A percentile compares a stretch with the other conserved stretches of the same genome.
phyloP scores from a whole-genome alignment of 202 grass and related monocot species.

The Elaeis oleifera region DNA sequence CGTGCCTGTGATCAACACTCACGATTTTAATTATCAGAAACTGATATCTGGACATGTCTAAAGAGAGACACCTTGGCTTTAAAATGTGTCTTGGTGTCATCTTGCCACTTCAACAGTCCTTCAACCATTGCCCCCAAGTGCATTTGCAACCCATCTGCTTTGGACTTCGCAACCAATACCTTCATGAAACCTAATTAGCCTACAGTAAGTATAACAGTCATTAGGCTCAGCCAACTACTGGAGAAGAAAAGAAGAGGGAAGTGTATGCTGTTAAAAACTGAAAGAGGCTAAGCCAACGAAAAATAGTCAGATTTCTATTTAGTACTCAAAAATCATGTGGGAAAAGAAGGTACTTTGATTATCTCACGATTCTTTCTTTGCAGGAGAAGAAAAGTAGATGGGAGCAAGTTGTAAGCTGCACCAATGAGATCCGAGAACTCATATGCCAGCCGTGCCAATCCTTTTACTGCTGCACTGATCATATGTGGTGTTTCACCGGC shows the following conservation, averaged over 20 bases:
- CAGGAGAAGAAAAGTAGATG: slow-evolving; percentile 72
- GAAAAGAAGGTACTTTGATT: slow-evolving; percentile 52
- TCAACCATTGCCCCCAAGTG: slow-evolving; percentile 72
- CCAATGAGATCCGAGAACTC: slow-evolving; percentile 87
- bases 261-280: background rate
- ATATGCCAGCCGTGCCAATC: slow-evolving; percentile 82
- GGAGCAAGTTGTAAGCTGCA: slow-evolving; percentile 76
- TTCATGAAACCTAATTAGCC: slow-evolving; percentile 93
- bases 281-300: too few species aligned
- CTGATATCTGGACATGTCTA: background rate
- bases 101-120: slow-evolving; percentile 67
- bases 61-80: slow-evolving; percentile 70
- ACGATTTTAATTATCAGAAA: background rate
- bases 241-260: background rate
- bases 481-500: slow-evolving; percentile 67
- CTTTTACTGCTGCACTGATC: slow-evolving; percentile 81
- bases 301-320: too few species aligned
- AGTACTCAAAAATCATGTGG: too few species aligned
- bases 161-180: slow-evolving; percentile 81
- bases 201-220: slow-evolving; percentile 22
- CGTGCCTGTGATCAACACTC: too few species aligned
- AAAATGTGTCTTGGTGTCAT: slow-evolving; percentile 70
- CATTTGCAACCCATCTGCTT: slow-evolving; percentile 64
- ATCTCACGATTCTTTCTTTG: slow-evolving; percentile 87
- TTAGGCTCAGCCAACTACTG: too few species aligned